phyloP scores from a whole-genome alignment of 2,329 filamentous ascomycete genomes.

The Monilinia fructigena region DNA sequence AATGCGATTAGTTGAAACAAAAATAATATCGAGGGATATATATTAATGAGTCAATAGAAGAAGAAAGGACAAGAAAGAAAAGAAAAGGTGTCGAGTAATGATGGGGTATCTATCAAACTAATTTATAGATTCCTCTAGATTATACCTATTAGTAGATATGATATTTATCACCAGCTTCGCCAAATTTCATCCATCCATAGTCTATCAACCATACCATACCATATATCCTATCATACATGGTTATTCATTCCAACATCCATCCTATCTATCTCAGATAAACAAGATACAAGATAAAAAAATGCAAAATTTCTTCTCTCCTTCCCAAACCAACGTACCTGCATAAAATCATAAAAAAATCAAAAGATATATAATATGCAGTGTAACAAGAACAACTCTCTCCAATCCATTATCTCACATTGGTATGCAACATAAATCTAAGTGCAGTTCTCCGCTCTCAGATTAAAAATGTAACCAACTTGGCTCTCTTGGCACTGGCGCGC shows the following conservation, averaged over 20 bases:
- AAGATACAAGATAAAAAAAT: too few species aligned
- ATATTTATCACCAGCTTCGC: background rate
- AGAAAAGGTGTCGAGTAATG: background rate
- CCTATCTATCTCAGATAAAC: background rate
- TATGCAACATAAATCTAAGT: background rate
- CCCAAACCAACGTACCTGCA: slow-evolving; percentile 2
- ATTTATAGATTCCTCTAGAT: background rate
- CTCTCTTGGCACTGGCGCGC: too few species aligned
- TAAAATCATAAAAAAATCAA: background rate
- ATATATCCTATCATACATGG: background rate
- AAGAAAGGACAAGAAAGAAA: background rate
- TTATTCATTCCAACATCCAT: too few species aligned
- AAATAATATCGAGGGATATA: background rate
- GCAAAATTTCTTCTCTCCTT: background rate
- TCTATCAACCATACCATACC: background rate
- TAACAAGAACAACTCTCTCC: background rate
- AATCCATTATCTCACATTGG: background rate
- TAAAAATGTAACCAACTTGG: slow-evolving; percentile 5
- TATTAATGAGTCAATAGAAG: background rate
- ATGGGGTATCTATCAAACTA: background rate
- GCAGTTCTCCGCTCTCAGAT: slow-evolving; percentile 15
- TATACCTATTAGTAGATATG: background rate
- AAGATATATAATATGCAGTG: slow-evolving; percentile 4
- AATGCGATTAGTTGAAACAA: background rate
- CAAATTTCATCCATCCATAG: background rate